phyloP scores from a whole-genome alignment of 2,329 filamentous ascomycete species.

The Emergomyces orientalis region DNA sequence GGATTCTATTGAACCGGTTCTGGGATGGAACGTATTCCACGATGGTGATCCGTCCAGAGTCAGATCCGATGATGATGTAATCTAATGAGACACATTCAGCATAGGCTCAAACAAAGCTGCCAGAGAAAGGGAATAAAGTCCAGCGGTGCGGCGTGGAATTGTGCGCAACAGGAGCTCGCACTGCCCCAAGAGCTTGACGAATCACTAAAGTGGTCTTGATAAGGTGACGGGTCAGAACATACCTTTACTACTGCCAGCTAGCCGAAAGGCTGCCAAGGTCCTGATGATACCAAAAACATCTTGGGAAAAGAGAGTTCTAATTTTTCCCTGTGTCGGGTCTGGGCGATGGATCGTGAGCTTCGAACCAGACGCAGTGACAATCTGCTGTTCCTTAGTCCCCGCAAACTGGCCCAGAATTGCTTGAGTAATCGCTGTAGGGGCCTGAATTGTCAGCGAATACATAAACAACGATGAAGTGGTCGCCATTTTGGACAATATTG shows the following conservation, averaged over 20 bases:
- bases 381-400: constrained; percentile 94
- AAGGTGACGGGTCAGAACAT: constrained; percentile 36
- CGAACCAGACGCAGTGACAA: constrained; percentile 86
- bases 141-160: constrained; percentile 10
- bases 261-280: constrained; percentile 74
- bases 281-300: constrained; percentile 95
- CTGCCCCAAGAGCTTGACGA: constrained; percentile 53
- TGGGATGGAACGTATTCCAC: constrained; percentile 81
- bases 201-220: constrained; percentile 58
- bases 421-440: constrained; percentile 78
- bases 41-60: constrained; percentile 90
- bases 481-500: constrained; percentile 58
- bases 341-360: constrained; percentile 80
- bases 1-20: constrained; percentile 79
- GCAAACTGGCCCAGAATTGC: constrained; percentile 92
- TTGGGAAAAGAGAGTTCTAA: constrained; percentile 77
- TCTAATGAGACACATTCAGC: constrained; percentile 52
- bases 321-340: constrained; percentile 74
- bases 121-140: constrained; percentile 11
- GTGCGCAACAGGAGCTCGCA: constrained; percentile 28
- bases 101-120: constrained; percentile 24
- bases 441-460: constrained; percentile 93
- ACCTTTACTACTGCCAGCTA: constrained; percentile 95
- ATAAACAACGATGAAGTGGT: constrained; percentile 98
- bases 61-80: constrained; percentile 88